Evolutionary conservation across 768 basidiomycete genomes (phyloP).

Genomic region (Pholiota microspora): DNA sequence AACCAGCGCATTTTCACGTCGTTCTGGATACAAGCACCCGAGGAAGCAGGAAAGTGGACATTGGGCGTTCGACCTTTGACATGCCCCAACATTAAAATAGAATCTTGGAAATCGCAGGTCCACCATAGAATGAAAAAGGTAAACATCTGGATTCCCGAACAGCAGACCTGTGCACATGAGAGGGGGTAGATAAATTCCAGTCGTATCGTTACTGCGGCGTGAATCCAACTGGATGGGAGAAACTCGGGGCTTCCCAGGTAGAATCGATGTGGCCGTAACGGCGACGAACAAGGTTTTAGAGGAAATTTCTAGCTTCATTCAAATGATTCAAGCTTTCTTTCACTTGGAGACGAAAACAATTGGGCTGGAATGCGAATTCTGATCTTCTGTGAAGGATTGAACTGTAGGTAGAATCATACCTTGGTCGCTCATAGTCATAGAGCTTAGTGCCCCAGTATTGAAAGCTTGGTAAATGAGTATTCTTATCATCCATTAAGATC

Average conservation of each 20-base stretch:
- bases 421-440: not conserved
- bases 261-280: not conserved
- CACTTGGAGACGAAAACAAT: not conserved
- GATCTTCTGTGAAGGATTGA: too few relatives aligned
- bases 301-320: not conserved
- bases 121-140: not conserved
- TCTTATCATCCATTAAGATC: not conserved
- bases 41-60: not conserved
- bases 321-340: not conserved
- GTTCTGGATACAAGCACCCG: not conserved
- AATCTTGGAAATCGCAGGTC: not conserved
- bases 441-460: not conserved
- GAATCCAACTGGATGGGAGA: not conserved
- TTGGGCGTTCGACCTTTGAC: not conserved
- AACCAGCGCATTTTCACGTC: not conserved
- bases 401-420: too few relatives aligned
- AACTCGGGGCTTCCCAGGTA: not conserved
- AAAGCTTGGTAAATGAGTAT: not conserved
- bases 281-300: not conserved
- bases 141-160: not conserved
- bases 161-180: not conserved
- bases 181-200: not conserved
- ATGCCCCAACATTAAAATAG: constrained; percentile 1
- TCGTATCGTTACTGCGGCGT: not conserved
- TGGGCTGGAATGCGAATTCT: too few relatives aligned